These are phyloP conservation scores for Simplicillium aogashimaense DNA, from an alignment of 2,329 filamentous ascomycete genomes.

Conservation along the genomic window DNA sequence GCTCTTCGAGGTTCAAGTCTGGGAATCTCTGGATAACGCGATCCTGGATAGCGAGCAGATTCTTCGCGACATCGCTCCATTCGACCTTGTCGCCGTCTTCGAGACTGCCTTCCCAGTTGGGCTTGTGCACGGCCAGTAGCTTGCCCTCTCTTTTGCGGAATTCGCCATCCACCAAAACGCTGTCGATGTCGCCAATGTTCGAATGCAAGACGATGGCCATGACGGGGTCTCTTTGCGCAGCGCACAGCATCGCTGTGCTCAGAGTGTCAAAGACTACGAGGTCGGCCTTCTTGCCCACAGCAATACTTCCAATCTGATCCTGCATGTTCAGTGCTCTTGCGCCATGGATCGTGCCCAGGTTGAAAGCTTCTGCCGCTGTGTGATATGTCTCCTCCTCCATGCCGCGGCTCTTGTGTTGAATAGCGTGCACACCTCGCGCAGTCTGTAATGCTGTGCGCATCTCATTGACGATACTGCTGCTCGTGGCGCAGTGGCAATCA, in stretches of 20 bases:
- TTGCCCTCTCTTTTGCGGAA: constrained; percentile 33
- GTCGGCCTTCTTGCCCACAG: constrained; percentile 36
- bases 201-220: constrained; percentile 43
- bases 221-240: constrained; percentile 30
- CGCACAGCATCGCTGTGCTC: constrained; percentile 9
- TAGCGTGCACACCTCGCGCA: constrained; percentile 11
- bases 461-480: constrained; percentile 8
- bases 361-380: constrained; percentile 32
- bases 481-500: constrained; percentile 12
- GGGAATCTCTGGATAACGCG: not conserved
- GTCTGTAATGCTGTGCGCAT: constrained; percentile 9
- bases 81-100: too few species aligned
- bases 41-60: not conserved
- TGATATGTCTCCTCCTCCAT: not conserved
- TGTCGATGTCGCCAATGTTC: constrained; percentile 35
- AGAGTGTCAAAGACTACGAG: constrained; percentile 33
- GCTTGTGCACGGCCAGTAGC: constrained; percentile 10
- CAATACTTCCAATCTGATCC: constrained; percentile 30
- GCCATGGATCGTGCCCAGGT: constrained; percentile 36
- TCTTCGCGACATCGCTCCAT: not conserved
- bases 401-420: not conserved
- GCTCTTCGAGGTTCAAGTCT: not conserved
- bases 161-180: constrained; percentile 37
- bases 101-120: not conserved
- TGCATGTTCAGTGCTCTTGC: constrained; percentile 31